Base-by-base conservation (phyloP, 768 basidiomycete genomes). In the Boletus rubroflammeus region DNA sequence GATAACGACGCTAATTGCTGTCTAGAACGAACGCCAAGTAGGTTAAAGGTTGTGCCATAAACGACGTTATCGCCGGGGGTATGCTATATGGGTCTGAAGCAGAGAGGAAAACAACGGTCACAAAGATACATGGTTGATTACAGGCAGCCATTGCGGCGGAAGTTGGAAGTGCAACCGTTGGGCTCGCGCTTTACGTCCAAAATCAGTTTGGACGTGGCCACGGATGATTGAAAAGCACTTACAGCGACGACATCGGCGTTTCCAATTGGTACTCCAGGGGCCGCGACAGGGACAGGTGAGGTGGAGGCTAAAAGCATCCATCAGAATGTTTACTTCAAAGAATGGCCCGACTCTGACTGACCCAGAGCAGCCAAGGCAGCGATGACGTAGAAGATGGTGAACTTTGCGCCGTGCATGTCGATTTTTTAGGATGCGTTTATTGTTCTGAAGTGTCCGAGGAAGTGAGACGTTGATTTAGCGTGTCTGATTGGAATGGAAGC, bases 311-410 rank as follows among this genome's bases (percentile, higher is more conserved):
- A 29, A 59, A 32, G 1, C 2, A 17, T 35, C 8, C 14, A 6
- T 57, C 31, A 57, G 58, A 46, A 35, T 1, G 14, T 32, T 19
- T 17, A 41, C 6, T 43, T 11, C 7, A 10, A 46, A 5, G 1
- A 39, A 15, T 1, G 21, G 28, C 13, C 1, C 11, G 7, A 43
- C n/a, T 38, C n/a, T 17, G 7, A 63, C 70, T 47, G 26, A 70
- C 70, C 59, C 26, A 65, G 47, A 25, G 65, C 51, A 39, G 55
- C 65, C 57, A 71, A 44, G 46, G 55, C 56, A 23, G 63, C 67
- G 9, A 72, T 61, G 56, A 72, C 51, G 58, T 61, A 70, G 65
- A 72, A 47, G 6, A 69, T 7, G 0, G 63, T 55, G 34, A 69
- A 61, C 43, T 67, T 72, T 17, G 31, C 48, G 25, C 59, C 40